Evolutionary conservation across 129 eudicot species (phyloP).

Genomic region (Apium graveolens): DNA sequence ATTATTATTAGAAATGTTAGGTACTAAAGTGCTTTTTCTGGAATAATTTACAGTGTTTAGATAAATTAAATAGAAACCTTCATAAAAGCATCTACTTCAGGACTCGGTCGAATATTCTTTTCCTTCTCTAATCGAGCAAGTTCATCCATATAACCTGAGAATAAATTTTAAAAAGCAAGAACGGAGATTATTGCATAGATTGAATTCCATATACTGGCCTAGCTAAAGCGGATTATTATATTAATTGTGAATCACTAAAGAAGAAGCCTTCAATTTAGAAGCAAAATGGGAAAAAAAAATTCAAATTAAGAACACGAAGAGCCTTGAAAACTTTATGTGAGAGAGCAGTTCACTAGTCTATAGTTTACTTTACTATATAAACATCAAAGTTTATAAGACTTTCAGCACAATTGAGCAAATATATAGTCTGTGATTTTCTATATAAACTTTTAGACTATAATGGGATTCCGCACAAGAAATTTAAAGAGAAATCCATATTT

Average conservation of each 20-base stretch:
- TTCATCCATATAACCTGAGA: constrained; percentile 58
- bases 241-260: neutral
- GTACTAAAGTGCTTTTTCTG: neutral
- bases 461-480: neutral
- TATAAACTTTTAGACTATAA: neutral
- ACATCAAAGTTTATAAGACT: neutral
- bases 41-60: neutral
- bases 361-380: neutral
- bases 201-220: neutral
- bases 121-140: constrained; percentile 64
- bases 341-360: neutral
- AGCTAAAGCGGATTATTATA: neutral
- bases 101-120: constrained; percentile 58
- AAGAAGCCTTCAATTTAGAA: neutral
- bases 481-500: neutral
- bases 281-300: too few relatives aligned
- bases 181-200: neutral
- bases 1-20: constrained; percentile 1
- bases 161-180: neutral
- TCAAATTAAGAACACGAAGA: too few relatives aligned
- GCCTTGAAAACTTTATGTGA: neutral
- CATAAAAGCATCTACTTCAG: constrained; percentile 89
- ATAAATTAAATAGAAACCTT: constrained; percentile 38
- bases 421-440: neutral
- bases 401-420: neutral